A percentile compares a stretch with the other conserved stretches of the same genome.
These are phyloP conservation scores for Aureobasidium pullulans DNA, from an alignment of 2,329 filamentous ascomycete species.

Conservation along the genomic window DNA sequence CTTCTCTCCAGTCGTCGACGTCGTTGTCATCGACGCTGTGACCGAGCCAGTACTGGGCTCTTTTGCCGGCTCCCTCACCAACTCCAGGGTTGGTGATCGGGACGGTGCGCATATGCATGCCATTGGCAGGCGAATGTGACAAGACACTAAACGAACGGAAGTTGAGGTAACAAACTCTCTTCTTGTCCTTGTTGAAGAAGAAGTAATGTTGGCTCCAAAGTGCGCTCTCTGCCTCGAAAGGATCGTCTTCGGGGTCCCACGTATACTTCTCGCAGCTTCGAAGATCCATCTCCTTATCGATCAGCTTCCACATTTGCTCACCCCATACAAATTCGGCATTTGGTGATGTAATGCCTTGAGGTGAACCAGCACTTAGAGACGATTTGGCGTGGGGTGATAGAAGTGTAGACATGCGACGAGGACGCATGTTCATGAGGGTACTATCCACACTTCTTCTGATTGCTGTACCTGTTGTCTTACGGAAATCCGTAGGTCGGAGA, in stretches of 20 bases:
- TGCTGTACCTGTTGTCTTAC: constrained; percentile 69
- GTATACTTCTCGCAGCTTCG: constrained; percentile 84
- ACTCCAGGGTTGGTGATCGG: constrained; percentile 36
- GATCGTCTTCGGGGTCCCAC: constrained; percentile 82
- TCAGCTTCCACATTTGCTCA: constrained; percentile 81
- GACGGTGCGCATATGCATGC: constrained; percentile 35
- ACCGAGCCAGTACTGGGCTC: constrained; percentile 82
- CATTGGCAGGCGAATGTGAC: constrained; percentile 52
- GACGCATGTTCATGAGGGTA: constrained; percentile 78
- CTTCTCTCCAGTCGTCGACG: constrained; percentile 18
- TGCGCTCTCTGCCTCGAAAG: constrained; percentile 83
- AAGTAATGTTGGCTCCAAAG: constrained; percentile 97
- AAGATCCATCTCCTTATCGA: constrained; percentile 91
- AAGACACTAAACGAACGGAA: constrained; percentile 79
- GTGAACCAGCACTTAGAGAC: constrained; percentile 14
- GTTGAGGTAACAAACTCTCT: constrained; percentile 91
- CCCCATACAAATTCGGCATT: constrained; percentile 55
- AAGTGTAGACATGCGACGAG: constrained; percentile 43
- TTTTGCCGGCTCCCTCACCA: constrained; percentile 61
- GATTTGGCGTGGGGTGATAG: constrained; percentile 15
- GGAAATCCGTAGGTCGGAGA: constrained; percentile 82
- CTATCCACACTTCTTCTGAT: constrained; percentile 86
- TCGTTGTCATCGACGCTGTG: constrained; percentile 34
- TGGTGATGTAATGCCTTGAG: constrained; percentile 11
- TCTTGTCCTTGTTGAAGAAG: constrained; percentile 89